Percentiles rank a stretch among this genome's conserved stretches.
Evolutionary conservation across 164 flowering plant genomes (phyloP).

Genomic region (Tetracentron sinense): DNA sequence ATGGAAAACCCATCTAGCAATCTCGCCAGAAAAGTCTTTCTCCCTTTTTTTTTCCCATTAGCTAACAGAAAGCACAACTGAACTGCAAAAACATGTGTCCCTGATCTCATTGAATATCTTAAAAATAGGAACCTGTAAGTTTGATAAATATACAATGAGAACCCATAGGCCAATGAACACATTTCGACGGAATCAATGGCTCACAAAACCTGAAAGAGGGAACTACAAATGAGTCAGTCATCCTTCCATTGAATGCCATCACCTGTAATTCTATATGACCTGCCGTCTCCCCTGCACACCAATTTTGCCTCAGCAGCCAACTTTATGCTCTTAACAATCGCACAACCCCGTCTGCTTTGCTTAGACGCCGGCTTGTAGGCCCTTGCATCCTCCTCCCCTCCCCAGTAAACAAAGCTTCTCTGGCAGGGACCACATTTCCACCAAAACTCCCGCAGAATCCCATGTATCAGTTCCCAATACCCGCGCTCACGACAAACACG

Average conservation of each 20-base stretch:
- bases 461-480: conserved; percentile 79
- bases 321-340: conserved; percentile 48
- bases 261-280: conserved; percentile 66
- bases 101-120: not conserved
- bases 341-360: conserved; percentile 72
- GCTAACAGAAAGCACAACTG: no score
- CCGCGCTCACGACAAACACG: conserved; percentile 58
- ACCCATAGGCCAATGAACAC: not conserved
- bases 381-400: conserved; percentile 41
- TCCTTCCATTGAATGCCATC: conserved; percentile 5
- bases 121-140: not conserved
- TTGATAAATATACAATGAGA: not conserved
- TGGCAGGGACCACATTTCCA: conserved; percentile 90
- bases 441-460: conserved; percentile 84
- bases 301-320: conserved; percentile 68
- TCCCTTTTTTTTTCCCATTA: no score
- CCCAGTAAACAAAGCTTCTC: conserved; percentile 63
- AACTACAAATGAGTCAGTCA: not conserved
- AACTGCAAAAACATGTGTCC: no score
- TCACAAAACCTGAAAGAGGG: no score
- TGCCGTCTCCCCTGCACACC: conserved; percentile 72
- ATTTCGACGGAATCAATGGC: not conserved
- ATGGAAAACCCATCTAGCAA: no score
- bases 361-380: conserved; percentile 54
- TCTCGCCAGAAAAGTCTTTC: no score